Evolutionary conservation across 495 filamentous ascomycete species (phyloP).

Genomic region (Corynascus novoguineensis): DNA sequence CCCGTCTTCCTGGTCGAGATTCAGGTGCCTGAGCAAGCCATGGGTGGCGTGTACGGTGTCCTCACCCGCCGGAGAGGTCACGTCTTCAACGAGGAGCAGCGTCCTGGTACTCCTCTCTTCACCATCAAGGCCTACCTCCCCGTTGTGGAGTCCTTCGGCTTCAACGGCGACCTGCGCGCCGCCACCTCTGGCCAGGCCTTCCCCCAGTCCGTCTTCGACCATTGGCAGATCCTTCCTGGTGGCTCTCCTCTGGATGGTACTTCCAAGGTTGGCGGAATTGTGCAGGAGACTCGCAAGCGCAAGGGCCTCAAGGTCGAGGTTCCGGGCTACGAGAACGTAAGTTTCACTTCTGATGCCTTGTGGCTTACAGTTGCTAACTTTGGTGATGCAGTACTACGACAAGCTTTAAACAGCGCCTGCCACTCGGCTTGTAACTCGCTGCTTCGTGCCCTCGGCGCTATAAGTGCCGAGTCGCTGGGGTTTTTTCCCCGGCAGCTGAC

Average conservation of each 20-base stretch:
- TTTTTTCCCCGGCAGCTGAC: conserved; percentile 12
- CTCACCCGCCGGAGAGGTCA: conserved; percentile 96
- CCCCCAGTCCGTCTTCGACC: conserved; percentile 97
- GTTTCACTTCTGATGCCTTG: conserved; percentile 33
- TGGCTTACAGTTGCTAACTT: conserved; percentile 47
- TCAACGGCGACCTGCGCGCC: conserved; percentile 93
- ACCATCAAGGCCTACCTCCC: conserved; percentile 99
- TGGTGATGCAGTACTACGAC: conserved; percentile 95
- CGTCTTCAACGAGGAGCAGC: conserved; percentile 98
- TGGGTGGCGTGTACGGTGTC: conserved; percentile 99
- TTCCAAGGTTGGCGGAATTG: conserved; percentile 79
- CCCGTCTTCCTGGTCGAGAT: conserved; percentile 99
- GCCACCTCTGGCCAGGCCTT: conserved; percentile 96
- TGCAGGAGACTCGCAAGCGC: conserved; percentile 89
- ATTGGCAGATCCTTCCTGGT: conserved; percentile 93
- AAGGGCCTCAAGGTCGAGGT: conserved; percentile 98
- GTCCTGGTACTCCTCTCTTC: conserved; percentile 97
- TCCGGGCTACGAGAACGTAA: conserved; percentile 88
- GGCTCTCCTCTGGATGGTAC: conserved; percentile 84
- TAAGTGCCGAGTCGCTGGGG: conserved; percentile 13
- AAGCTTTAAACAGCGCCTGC: conserved; percentile 69
- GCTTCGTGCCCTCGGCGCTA: conserved; percentile 33
- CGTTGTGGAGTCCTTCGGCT: conserved; percentile 99
- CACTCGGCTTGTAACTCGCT: conserved; percentile 35
- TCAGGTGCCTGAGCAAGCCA: conserved; percentile 95